Base-by-base conservation (phyloP, 441 rosid species). In the Mallotus japonicus region DNA sequence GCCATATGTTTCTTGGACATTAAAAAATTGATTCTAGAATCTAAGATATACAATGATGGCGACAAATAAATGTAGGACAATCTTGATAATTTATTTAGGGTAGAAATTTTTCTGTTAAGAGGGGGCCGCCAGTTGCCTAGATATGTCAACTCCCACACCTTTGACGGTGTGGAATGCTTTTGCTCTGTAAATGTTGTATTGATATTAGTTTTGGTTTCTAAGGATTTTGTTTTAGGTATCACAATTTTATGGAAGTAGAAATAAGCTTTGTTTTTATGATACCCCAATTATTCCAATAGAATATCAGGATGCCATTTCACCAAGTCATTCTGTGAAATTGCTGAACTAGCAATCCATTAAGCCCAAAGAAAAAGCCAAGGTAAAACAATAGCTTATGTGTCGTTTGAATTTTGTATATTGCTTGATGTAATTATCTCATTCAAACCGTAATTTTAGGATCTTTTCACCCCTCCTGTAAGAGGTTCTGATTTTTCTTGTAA, bases 1-100 rank as follows among this genome's bases (percentile, higher is more conserved):
- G 64, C 57, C 61, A 15, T 53, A 20, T 47, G 32, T 42, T 46
- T 34, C 49, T 51, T 46, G 63, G 14, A 37, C 20, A 28, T 55
- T 24, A 32, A 50, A 57, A 28, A 57, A 28, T 63, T 69, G 24
- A 22, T 51, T 68, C 34, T 55, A 70, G 71, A 53, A 42, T 65
- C 73, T 51, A 9, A n/a, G 20, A 20, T n/a, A 49, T 57, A 8
- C 37, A 63, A 46, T 9, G 16, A 56, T 67, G 61, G 15, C 70
- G 65, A 72, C 57, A 22, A 81, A 77, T 77, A 79, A 84, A 54
- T 63, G 59, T 76, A 69, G 76, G 67, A 62, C 49, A 62, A 13
- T 58, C 11, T 49, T 67, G 10, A 6, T 50, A 62, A 37, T 14
- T 49, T 40, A 12, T 42, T 46, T 54, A 44, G 63, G 61, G 40